These are phyloP conservation scores for Casuarina cunninghamiana DNA, from an alignment of 306 rosid species.

Conservation along the genomic window DNA sequence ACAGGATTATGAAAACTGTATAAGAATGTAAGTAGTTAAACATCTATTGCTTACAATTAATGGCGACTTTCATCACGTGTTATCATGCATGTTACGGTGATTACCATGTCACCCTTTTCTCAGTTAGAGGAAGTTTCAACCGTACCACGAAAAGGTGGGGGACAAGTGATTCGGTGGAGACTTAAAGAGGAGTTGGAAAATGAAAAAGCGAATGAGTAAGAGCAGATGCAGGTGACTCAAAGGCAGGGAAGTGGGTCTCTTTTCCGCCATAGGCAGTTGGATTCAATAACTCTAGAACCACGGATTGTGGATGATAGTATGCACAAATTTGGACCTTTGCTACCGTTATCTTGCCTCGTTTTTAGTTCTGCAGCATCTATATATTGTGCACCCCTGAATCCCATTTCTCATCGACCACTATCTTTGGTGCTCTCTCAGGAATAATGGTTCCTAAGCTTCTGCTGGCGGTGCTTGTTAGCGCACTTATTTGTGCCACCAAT, in stretches of 20 bases:
- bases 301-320: constrained; percentile 30
- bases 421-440: not conserved
- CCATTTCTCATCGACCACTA: not conserved
- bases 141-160: not conserved
- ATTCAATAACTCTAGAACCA: constrained; percentile 25
- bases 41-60: too few relatives aligned
- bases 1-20: too few relatives aligned
- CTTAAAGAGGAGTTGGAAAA: not conserved
- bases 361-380: constrained; percentile 5
- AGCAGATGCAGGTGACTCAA: not conserved
- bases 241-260: not conserved
- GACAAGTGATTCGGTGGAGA: not conserved
- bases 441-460: constrained; percentile 41
- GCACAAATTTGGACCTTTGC: constrained; percentile 17
- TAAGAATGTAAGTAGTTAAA: too few relatives aligned
- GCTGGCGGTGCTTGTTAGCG: constrained; percentile 35
- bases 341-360: not conserved
- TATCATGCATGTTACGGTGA: too few relatives aligned
- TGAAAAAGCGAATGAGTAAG: not conserved
- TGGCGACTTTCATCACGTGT: too few relatives aligned
- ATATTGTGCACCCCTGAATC: not conserved
- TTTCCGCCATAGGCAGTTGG: not conserved
- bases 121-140: not conserved
- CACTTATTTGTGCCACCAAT: constrained; percentile 18
- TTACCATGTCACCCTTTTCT: too few relatives aligned